phyloP scores from a whole-genome alignment of 2,329 filamentous ascomycete genomes.

The Drechslera avenae region DNA sequence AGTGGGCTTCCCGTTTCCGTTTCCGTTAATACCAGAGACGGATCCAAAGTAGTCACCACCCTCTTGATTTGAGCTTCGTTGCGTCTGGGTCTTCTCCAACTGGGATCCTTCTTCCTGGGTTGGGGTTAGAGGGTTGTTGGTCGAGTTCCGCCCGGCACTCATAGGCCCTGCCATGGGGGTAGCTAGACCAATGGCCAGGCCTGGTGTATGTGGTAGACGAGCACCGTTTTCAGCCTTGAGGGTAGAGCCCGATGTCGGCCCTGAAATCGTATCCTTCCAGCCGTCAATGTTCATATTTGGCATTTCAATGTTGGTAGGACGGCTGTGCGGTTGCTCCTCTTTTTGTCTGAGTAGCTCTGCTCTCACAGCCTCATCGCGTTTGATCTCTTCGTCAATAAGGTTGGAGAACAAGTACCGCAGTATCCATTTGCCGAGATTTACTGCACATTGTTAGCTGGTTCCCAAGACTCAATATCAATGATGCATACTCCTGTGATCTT shows the following conservation, averaged over 20 bases:
- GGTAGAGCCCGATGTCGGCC: constrained; percentile 55
- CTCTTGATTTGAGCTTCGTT: constrained; percentile 59
- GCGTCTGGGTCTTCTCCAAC: constrained; percentile 62
- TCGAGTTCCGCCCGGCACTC: constrained; percentile 43
- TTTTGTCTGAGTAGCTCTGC: constrained; percentile 70
- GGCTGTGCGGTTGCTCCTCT: constrained; percentile 61
- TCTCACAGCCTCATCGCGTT: constrained; percentile 76
- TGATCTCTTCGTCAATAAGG: constrained; percentile 88
- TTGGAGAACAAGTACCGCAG: constrained; percentile 88
- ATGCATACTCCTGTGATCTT: constrained; percentile 86
- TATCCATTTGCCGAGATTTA: constrained; percentile 97
- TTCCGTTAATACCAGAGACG: constrained; percentile 28
- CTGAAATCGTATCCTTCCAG: constrained; percentile 49
- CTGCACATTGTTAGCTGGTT: constrained; percentile 51
- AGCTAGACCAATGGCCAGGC: constrained; percentile 76
- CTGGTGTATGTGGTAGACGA: constrained; percentile 69
- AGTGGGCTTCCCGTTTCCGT: constrained; percentile 33
- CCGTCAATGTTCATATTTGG: constrained; percentile 55
- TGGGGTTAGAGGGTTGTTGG: constrained; percentile 46
- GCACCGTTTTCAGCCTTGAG: constrained; percentile 64
- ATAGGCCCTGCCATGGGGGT: constrained; percentile 61
- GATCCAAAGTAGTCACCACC: constrained; percentile 73
- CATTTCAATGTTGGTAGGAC: constrained; percentile 66
- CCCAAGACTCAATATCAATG: background rate
- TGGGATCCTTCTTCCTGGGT: constrained; percentile 51